Evolutionary conservation across 768 basidiomycete species (phyloP), one percentile per base, ranked within the genome.

Genomic region (Lactarius tabidus): DNA sequence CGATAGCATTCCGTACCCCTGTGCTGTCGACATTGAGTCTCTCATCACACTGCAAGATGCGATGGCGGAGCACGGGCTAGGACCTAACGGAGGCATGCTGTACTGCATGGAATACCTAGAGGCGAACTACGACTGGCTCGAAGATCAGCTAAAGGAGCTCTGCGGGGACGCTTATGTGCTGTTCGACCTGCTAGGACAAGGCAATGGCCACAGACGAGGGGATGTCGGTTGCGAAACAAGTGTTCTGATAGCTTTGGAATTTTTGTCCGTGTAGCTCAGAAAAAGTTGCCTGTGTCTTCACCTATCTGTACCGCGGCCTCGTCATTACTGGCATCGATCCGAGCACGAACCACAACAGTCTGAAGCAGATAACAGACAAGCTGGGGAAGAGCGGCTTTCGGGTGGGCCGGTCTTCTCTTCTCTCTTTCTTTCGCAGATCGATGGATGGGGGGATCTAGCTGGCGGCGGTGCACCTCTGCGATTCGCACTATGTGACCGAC

Each of bases 401-500:
- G 78, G 96, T 98, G 77, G 78, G 94, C 18, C 41, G 39, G n/a
- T n/a, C n/a, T n/a, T 55, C 57, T n/a, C 39, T 36, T n/a, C 26
- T 15, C 4, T 51, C n/a, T 10, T 15, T 29, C 6, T 31, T n/a
- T 18, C 45, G 38, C n/a, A n/a, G 10, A 3, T 15, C 12, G 18
- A 35, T 45, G 36, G 15, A 39, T 55, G 10, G n/a, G n/a, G n/a
- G 20, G 45, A n/a, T 28, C 38, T 26, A 69, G 69, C 59, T 70
- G 9, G 69, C 67, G 33, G 69, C 91, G 9, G 91, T 98, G 9
- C 94, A 98, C 75, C 81, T 99, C 2, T 97, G 94, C 75, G 96
- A 99, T 77, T 92, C 97, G 1, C 93, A 96, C 77, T 95, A 98
- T 75, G 90, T 98, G 71, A 96, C 95, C 54, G 95, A 98, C 73